These are phyloP conservation scores for Ottelia alismoides DNA, from an alignment of 106 monocot species.

Conservation along the genomic window DNA sequence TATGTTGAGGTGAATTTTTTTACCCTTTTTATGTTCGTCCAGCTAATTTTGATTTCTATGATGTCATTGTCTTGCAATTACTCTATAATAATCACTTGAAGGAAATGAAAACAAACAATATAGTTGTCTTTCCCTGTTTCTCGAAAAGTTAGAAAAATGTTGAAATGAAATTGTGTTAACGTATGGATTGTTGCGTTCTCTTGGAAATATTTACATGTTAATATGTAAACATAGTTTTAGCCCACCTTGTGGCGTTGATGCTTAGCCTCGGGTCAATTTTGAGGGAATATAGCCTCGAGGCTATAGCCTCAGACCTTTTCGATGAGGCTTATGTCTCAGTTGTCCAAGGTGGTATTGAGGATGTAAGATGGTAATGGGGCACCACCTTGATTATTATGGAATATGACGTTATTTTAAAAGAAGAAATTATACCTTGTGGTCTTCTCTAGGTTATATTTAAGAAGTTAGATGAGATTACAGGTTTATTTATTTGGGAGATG, in stretches of 20 bases:
- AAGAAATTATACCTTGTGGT: no score
- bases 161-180: not conserved
- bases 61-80: not conserved
- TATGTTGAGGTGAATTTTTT: conserved; percentile 77
- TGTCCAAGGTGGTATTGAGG: not conserved
- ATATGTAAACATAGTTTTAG: not conserved
- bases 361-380: not conserved
- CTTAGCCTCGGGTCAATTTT: not conserved
- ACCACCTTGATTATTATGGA: not conserved
- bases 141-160: not conserved
- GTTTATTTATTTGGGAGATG: no score
- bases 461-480: no score
- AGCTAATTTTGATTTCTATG: not conserved
- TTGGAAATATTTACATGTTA: no score
- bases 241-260: not conserved
- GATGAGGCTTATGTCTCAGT: not conserved
- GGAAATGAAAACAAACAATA: no score
- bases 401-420: no score
- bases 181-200: not conserved
- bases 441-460: no score
- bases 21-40: not conserved
- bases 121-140: not conserved
- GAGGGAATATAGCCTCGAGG: not conserved
- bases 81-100: not conserved
- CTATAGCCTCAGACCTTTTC: not conserved